phyloP scores from a whole-genome alignment of 495 filamentous ascomycete species.

The Penicillium maclennaniae region DNA sequence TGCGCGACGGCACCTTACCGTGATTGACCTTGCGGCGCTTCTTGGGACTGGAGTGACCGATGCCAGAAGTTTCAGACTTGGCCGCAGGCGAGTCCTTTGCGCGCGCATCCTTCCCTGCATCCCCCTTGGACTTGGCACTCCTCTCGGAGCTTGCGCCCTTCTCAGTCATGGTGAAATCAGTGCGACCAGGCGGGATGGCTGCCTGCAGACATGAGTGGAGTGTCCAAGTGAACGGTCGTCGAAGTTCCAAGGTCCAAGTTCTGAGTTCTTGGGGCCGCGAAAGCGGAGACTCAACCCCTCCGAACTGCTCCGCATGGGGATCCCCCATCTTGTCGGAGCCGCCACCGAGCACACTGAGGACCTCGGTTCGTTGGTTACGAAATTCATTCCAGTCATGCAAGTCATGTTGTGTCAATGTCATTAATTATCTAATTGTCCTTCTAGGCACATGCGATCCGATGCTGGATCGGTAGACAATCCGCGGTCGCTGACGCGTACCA shows the following conservation, averaged over 20 bases:
- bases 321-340: slow-evolving; percentile 17
- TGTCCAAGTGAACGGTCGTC: not conserved
- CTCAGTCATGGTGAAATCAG: slow-evolving; percentile 34
- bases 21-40: slow-evolving; percentile 99
- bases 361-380: slow-evolving; percentile 4
- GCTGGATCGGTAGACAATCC: not conserved
- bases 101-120: slow-evolving; percentile 27
- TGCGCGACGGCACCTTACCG: slow-evolving; percentile 58
- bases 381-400: not conserved
- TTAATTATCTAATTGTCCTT: not conserved
- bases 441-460: not conserved
- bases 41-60: slow-evolving; percentile 63
- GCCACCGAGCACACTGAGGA: slow-evolving; percentile 2
- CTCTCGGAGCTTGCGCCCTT: slow-evolving; percentile 28
- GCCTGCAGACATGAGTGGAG: slow-evolving; percentile 29
- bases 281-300: slow-evolving; percentile 30
- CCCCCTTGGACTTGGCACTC: slow-evolving; percentile 20
- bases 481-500: not conserved
- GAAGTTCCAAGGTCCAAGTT: slow-evolving; percentile 1
- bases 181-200: slow-evolving; percentile 24
- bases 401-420: not conserved
- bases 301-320: slow-evolving; percentile 39
- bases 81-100: slow-evolving; percentile 32
- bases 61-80: slow-evolving; percentile 36
- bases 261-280: slow-evolving; percentile 22